Conservation (phyloP, 1,284 basidiomycete genomes). For the Blastosporella zonata region DNA sequence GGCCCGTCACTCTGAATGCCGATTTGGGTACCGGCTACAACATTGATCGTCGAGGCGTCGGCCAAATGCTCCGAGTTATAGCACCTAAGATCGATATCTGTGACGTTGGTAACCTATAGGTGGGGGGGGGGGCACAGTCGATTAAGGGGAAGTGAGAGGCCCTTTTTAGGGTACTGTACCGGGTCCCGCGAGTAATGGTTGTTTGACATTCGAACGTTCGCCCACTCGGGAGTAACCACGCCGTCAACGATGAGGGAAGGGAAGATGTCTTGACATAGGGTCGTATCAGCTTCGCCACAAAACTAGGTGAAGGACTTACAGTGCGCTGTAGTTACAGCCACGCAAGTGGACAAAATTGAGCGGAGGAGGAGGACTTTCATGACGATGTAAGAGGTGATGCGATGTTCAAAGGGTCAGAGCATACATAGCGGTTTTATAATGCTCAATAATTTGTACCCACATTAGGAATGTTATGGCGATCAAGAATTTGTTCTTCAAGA, state of each 20-base stretch:
- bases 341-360: conserved; percentile 3
- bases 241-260: conserved; percentile 39
- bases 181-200: conserved; percentile 40
- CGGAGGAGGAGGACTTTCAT: not conserved
- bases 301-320: conserved; percentile 20
- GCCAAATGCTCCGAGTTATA: conserved; percentile 30
- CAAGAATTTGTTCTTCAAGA: too few species aligned
- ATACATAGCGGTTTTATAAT: too few species aligned
- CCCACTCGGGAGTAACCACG: conserved; percentile 34
- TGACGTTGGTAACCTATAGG: conserved; percentile 30
- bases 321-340: conserved; percentile 21
- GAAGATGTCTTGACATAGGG: conserved; percentile 33
- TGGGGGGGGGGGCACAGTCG: conserved; percentile 32
- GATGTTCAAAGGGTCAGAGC: not conserved
- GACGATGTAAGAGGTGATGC: not conserved
- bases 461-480: not conserved
- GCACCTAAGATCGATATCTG: conserved; percentile 35
- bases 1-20: conserved; percentile 30
- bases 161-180: too few species aligned
- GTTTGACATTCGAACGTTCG: conserved; percentile 40
- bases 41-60: conserved; percentile 21
- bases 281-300: not conserved
- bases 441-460: not conserved
- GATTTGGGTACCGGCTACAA: conserved; percentile 26
- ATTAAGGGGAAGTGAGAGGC: too few species aligned